Evolutionary conservation across 2,329 filamentous ascomycete genomes (phyloP).

Genomic region (Xylaria sp.): DNA sequence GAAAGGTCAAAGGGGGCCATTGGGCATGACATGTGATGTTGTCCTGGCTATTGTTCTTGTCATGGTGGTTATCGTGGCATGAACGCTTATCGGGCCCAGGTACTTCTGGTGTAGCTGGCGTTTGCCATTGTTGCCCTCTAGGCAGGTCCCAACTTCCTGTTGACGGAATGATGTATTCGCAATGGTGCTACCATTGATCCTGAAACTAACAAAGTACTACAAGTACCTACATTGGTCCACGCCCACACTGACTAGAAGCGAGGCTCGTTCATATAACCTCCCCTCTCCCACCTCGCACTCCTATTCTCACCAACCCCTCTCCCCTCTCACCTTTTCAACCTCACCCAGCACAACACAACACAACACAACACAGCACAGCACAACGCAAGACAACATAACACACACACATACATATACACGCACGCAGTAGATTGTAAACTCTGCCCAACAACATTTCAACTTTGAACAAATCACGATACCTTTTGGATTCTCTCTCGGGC

Average conservation of each 20-base stretch:
- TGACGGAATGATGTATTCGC: conserved; percentile 6
- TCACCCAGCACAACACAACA: conserved; percentile 1
- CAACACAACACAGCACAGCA: neutral
- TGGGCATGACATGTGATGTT: conserved; percentile 2
- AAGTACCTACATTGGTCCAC: neutral
- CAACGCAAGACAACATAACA: conserved; percentile 4
- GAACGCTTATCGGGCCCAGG: conserved; percentile 15
- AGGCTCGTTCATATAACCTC: neutral
- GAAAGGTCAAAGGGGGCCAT: neutral
- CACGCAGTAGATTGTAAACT: neutral
- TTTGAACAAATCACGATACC: neutral
- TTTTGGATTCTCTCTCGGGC: conserved; percentile 6
- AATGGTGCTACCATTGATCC: conserved; percentile 11
- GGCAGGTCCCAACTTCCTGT: conserved; percentile 29
- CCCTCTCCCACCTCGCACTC: conserved; percentile 10
- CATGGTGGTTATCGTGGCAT: neutral
- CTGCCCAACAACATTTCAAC: neutral
- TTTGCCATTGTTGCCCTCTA: conserved; percentile 23
- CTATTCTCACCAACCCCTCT: conserved; percentile 15
- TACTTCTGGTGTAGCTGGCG: neutral
- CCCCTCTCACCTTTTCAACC: neutral
- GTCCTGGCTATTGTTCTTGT: neutral
- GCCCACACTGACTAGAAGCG: neutral
- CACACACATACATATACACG: neutral
- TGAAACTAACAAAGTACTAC: conserved; percentile 21